phyloP scores from a whole-genome alignment of 192 early-diverging fungal species.

The Linnemannia hyalina region DNA sequence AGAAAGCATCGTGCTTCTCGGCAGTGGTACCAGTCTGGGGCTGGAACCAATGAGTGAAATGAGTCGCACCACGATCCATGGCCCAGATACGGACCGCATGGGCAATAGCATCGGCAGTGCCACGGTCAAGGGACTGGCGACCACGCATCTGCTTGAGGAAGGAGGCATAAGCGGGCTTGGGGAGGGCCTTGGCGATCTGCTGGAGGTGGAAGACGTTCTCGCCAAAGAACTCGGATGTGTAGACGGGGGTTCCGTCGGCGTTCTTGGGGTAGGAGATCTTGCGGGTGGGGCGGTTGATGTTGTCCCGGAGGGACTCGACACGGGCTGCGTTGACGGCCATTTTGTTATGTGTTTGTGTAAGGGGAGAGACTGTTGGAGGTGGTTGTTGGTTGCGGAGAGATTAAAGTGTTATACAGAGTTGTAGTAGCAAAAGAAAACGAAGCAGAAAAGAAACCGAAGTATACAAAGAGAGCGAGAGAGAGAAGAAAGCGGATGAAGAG shows the following conservation, averaged over 20 bases:
- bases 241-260: conserved; percentile 75
- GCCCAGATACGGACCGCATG: conserved; percentile 99
- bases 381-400: background rate
- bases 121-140: conserved; percentile 88
- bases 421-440: background rate
- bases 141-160: conserved; percentile 96
- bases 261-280: conserved; percentile 83
- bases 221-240: conserved; percentile 93
- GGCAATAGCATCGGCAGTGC: conserved; percentile 98
- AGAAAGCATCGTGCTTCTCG: conserved; percentile 99
- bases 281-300: conserved; percentile 76
- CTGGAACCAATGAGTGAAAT: conserved; percentile 99
- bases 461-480: background rate
- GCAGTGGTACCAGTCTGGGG: conserved; percentile 98
- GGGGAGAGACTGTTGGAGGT: background rate
- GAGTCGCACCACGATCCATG: conserved; percentile 96
- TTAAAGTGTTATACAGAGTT: conserved; percentile 8
- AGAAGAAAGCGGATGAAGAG: background rate
- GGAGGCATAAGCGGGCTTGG: conserved; percentile 94
- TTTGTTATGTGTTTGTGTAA: conserved; percentile 8
- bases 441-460: conserved; percentile 1
- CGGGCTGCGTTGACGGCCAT: conserved; percentile 61
- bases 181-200: conserved; percentile 88
- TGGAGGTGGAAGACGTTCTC: conserved; percentile 95
- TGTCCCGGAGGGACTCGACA: conserved; percentile 58